Base-by-base conservation (phyloP, 1,139 yeast species). In the Fermentozyma sake region DNA sequence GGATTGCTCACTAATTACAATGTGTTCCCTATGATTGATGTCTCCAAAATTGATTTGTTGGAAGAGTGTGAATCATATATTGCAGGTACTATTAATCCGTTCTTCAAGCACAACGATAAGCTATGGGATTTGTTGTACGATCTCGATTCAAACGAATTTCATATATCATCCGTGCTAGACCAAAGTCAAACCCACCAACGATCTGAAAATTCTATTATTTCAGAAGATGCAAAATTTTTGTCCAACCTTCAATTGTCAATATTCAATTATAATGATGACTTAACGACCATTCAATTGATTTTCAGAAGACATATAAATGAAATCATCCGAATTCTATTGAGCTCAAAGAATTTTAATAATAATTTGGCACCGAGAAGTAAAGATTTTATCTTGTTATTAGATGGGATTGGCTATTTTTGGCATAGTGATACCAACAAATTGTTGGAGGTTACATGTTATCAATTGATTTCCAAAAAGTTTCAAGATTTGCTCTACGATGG, bases 31-130 rank as follows among this genome's bases (percentile, higher is more conserved):
- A 73, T 76, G 33, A 64, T 78, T 3, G 83, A 78, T 42, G 70
- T 77, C 14, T 71, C 79, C 18, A 75, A 76, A 39, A 72, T 74
- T 14, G 81, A 75, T 36, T 61, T 73, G 12, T 52, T 77, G 38
- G 66, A 71, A 34, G 56, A 61, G 33, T 70, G 77, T 35, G 68
- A 64, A 12, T 74, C 77, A 14, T 77, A 56, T 48, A 59, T 77
- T 43, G 84, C 83, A 4, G 84, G 84, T 7, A 79, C 79, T 26
- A 76, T 77, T 38, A 77, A 78, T 49, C 81, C 82, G 8, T 76
- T 79, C 30, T 77, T 77, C 55, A 75, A 73, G 37, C 54, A 61
- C 28, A 78, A 75, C 41, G 76, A 76, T 22, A 61, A 59, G 32
- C 42, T 66, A 23, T 77, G 81, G 80, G 84, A 77, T 43, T 50